Percentiles rank a stretch among this genome's conserved stretches.
Conservation (phyloP, 1,139 yeast genomes). For the Geotrichum australiense region DNA sequence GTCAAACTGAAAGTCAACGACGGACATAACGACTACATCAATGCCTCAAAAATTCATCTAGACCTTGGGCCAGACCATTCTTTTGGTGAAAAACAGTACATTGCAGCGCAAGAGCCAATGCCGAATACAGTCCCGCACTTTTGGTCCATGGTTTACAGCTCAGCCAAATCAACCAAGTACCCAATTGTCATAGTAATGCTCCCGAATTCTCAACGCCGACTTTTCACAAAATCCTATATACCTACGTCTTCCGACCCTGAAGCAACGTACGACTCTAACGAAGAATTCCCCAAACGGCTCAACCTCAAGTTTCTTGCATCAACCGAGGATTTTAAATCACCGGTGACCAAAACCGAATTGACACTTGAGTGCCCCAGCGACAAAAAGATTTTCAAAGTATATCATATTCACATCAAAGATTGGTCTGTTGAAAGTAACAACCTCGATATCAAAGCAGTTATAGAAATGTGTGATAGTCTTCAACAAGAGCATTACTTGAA, state of each 20-base stretch:
- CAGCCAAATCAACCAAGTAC: not conserved
- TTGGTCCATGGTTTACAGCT: conserved; percentile 62
- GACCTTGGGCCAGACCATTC: conserved; percentile 23
- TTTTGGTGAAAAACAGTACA: conserved; percentile 31
- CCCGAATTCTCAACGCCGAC: conserved; percentile 29
- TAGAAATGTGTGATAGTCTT: not conserved
- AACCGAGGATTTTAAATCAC: not conserved
- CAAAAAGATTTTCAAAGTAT: conserved; percentile 30
- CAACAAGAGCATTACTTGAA: not conserved
- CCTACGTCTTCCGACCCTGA: conserved; percentile 33
- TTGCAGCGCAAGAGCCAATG: conserved; percentile 72
- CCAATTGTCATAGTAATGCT: conserved; percentile 3
- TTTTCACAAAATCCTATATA: conserved; percentile 78
- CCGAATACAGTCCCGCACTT: conserved; percentile 56
- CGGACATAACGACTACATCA: conserved; percentile 39
- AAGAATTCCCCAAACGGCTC: conserved; percentile 17
- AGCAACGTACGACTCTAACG: conserved; percentile 19
- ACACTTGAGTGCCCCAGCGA: conserved; percentile 9
- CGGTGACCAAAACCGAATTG: conserved; percentile 6
- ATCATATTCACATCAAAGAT: conserved; percentile 46
- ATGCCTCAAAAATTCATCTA: conserved; percentile 41
- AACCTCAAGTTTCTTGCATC: not conserved
- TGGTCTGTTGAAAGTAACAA: conserved; percentile 41
- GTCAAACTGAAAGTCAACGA: conserved; percentile 38
- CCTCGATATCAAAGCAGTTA: not conserved